Percentiles rank a stretch among this genome's conserved stretches.
phyloP scores from a whole-genome alignment of 192 early-diverging fungal species.

The Allomyces macrogynus region DNA sequence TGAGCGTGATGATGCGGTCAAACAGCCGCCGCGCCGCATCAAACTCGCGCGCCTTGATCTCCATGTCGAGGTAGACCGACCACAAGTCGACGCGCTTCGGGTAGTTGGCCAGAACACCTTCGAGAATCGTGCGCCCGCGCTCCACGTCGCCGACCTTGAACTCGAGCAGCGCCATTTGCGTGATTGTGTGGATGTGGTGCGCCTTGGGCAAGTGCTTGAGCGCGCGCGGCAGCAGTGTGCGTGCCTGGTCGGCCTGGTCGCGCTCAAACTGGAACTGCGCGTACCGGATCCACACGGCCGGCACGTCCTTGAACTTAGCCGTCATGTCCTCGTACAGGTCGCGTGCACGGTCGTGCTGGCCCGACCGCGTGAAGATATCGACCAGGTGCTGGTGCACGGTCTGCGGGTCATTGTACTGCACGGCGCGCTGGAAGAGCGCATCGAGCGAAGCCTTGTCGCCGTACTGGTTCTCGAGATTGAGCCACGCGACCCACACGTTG shows the following conservation, averaged over 20 bases:
- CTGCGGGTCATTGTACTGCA: constrained; percentile 72
- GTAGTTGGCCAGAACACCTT: constrained; percentile 76
- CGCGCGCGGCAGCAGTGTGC: constrained; percentile 55
- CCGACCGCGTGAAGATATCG: constrained; percentile 70
- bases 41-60: constrained; percentile 52
- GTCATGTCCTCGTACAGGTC: constrained; percentile 47
- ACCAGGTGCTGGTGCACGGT: constrained; percentile 69
- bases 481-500: constrained; percentile 87
- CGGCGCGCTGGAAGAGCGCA: constrained; percentile 66
- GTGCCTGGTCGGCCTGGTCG: constrained; percentile 49
- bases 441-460: constrained; percentile 64
- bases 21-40: constrained; percentile 45
- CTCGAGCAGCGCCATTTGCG: constrained; percentile 91
- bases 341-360: constrained; percentile 48
- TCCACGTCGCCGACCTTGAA: constrained; percentile 93
- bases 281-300: constrained; percentile 77
- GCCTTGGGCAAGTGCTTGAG: constrained; percentile 75
- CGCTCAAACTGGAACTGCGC: constrained; percentile 62
- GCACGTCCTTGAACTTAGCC: constrained; percentile 69
- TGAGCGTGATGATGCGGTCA: constrained; percentile 70
- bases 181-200: constrained; percentile 85
- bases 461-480: constrained; percentile 92
- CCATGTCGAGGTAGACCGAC: constrained; percentile 95
- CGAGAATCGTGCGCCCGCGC: constrained; percentile 91
- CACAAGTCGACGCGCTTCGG: constrained; percentile 90